Conservation (phyloP, 352 stramenopile species). For the Elongisporangium undulatum region DNA sequence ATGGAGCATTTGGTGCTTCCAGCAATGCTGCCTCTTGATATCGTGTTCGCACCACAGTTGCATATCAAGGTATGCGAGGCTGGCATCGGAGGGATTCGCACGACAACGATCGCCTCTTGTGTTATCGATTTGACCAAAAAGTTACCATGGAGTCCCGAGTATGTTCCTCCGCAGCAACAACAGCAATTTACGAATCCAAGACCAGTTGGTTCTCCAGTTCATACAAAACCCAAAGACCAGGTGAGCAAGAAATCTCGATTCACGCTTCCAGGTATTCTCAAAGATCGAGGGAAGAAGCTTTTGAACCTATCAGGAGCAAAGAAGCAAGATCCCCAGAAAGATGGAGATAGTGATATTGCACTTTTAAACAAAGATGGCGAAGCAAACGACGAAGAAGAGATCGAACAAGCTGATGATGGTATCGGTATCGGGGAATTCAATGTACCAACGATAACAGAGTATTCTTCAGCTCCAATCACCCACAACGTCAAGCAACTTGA, state of each 20-base stretch:
- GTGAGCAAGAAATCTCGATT: conserved; percentile 1
- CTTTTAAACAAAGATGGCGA: conserved; percentile 8
- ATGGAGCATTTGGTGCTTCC: conserved; percentile 46
- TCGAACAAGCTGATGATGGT: conserved; percentile 38
- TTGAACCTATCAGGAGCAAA: no score
- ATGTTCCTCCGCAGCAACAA: conserved; percentile 24
- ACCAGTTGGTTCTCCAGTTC: conserved; percentile 1
- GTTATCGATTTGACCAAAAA: conserved; percentile 55
- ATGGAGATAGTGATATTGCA: not conserved
- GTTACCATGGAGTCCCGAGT: conserved; percentile 64
- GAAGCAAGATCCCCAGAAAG: no score
- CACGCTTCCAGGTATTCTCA: not conserved
- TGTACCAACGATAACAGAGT: conserved; percentile 21
- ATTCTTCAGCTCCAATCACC: conserved; percentile 8
- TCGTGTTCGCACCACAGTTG: conserved; percentile 54
- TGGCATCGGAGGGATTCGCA: conserved; percentile 50
- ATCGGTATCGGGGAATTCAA: conserved; percentile 53
- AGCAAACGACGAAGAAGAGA: conserved; percentile 6
- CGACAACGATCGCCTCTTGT: conserved; percentile 45
- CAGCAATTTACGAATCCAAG: conserved; percentile 44
- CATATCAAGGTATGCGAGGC: conserved; percentile 55
- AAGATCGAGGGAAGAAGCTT: not conserved
- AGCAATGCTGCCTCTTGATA: conserved; percentile 54
- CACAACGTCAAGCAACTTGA: conserved; percentile 3
- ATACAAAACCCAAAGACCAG: not conserved